These are phyloP conservation scores for Nakaseomyces kungkrabaensis DNA, from an alignment of 1,139 yeast species.

Conservation along the genomic window DNA sequence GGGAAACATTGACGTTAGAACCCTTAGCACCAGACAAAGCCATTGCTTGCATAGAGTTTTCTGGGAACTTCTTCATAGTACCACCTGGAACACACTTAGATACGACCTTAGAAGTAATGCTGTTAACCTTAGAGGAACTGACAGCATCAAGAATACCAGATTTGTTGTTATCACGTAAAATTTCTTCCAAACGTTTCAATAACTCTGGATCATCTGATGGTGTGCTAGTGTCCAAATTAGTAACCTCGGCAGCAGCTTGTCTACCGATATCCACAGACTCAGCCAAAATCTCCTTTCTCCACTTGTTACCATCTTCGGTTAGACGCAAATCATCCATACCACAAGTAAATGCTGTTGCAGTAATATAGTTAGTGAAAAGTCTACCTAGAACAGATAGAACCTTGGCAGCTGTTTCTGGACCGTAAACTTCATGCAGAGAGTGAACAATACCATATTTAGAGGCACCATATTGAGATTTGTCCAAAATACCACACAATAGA, in stretches of 20 bases:
- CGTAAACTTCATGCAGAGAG: constrained; percentile 91
- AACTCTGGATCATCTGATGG: constrained; percentile 63
- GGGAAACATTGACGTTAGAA: constrained; percentile 95
- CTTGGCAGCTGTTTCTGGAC: constrained; percentile 83
- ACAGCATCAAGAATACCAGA: constrained; percentile 93
- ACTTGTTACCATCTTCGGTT: constrained; percentile 78
- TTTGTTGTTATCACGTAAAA: constrained; percentile 85
- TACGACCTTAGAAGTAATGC: constrained; percentile 88
- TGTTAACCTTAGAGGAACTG: constrained; percentile 84
- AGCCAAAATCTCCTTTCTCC: constrained; percentile 76
- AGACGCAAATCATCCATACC: constrained; percentile 98
- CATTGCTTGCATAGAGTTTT: constrained; percentile 98
- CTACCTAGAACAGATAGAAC: constrained; percentile 86
- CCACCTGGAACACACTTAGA: constrained; percentile 93
- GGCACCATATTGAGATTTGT: constrained; percentile 98
- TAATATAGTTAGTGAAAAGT: constrained; percentile 86
- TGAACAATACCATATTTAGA: constrained; percentile 95
- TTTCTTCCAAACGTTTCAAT: constrained; percentile 81
- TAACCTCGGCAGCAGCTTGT: constrained; percentile 88
- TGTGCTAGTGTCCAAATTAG: constrained; percentile 58
- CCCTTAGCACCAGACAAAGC: constrained; percentile 99
- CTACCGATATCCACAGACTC: constrained; percentile 77
- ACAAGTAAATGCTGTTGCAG: constrained; percentile 91
- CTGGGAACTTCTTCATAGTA: constrained; percentile 89
- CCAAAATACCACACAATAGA: constrained; percentile 82